Conservation (phyloP, 2,329 filamentous ascomycete genomes). For the Chrysoporthe cubensis region DNA sequence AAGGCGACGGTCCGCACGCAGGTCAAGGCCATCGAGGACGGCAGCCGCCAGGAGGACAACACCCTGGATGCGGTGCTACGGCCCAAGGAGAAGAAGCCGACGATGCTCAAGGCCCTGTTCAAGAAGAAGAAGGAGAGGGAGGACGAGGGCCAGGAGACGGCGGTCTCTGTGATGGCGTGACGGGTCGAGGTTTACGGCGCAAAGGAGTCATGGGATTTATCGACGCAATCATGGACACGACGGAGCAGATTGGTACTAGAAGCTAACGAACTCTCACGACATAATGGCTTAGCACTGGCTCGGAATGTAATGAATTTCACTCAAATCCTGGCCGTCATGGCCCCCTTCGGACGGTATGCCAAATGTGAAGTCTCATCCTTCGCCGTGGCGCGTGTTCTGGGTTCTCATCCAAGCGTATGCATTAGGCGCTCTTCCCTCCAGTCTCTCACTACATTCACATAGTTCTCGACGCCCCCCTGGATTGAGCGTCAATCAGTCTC, state of each 20-base stretch:
- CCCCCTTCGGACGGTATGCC: no score
- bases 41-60: conserved; percentile 38
- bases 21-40: conserved; percentile 43
- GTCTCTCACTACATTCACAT: background rate
- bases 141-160: conserved; percentile 35
- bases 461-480: background rate
- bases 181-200: background rate
- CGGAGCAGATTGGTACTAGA: background rate
- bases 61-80: conserved; percentile 46
- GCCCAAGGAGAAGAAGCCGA: conserved; percentile 51
- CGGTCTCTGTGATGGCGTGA: conserved; percentile 28
- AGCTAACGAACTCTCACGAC: background rate
- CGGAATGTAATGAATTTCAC: background rate
- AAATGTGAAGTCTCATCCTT: no score
- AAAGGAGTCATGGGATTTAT: background rate
- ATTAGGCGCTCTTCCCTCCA: no score
- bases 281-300: background rate
- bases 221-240: background rate
- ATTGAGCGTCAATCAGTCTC: no score
- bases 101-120: conserved; percentile 63
- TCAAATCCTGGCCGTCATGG: no score
- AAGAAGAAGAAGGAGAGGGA: conserved; percentile 58
- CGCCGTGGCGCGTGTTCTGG: no score
- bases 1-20: conserved; percentile 32
- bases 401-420: no score